Conservation (phyloP, 2,329 filamentous ascomycete genomes). For the Aureobasidium sp. region DNA sequence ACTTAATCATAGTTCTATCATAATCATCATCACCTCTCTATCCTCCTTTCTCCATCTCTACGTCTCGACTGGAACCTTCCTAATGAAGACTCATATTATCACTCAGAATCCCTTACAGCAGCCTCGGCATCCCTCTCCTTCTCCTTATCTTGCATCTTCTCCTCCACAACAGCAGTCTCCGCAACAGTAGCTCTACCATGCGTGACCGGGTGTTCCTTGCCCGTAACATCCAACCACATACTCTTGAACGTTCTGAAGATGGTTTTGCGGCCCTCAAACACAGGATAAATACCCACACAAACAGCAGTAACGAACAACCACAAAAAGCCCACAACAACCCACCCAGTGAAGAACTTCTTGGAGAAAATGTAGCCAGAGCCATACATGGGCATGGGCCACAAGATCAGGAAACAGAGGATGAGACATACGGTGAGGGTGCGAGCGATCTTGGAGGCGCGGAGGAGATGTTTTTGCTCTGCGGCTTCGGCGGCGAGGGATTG, state of each 20-base stretch:
- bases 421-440: slow-evolving; percentile 51
- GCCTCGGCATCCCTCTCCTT: slow-evolving; percentile 20
- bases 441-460: slow-evolving; percentile 42
- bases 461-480: slow-evolving; percentile 34
- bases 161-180: slow-evolving; percentile 20
- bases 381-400: slow-evolving; percentile 93
- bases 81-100: too few species aligned
- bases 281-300: slow-evolving; percentile 70
- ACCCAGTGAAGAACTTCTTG: slow-evolving; percentile 74
- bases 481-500: slow-evolving; percentile 31
- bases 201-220: slow-evolving; percentile 22
- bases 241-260: slow-evolving; percentile 52
- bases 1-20: slow-evolving; percentile 19
- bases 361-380: slow-evolving; percentile 72
- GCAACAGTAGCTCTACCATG: slow-evolving; percentile 23
- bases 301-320: slow-evolving; percentile 69
- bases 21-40: too few species aligned
- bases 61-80: too few species aligned
- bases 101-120: neutral
- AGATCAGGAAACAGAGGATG: slow-evolving; percentile 62
- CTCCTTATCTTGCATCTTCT: slow-evolving; percentile 16
- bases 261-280: slow-evolving; percentile 68
- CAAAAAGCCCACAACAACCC: slow-evolving; percentile 58
- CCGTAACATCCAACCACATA: slow-evolving; percentile 52
- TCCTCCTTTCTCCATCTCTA: too few species aligned